A percentile compares a stretch with the other conserved stretches of the same genome.
These are phyloP conservation scores for Acanthamoeba sp. DNA, from an alignment of 208 protist species.

Conservation along the genomic window DNA sequence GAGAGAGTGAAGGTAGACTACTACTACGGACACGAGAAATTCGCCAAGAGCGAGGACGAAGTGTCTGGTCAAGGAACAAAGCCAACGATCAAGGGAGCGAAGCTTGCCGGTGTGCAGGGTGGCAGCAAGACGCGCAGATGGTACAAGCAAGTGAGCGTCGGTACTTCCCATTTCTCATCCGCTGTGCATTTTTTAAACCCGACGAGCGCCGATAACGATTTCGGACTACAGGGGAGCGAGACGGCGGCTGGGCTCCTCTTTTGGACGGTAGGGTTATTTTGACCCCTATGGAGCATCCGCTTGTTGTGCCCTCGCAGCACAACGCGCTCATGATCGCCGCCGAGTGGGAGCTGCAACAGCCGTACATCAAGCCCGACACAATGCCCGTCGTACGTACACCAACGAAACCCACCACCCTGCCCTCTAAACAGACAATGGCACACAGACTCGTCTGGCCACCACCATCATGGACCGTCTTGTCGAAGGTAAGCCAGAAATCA, in stretches of 20 bases:
- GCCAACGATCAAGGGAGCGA: constrained; percentile 50
- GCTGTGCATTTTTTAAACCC: neutral
- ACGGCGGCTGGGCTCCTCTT: constrained; percentile 34
- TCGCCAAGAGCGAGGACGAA: neutral
- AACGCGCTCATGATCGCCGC: constrained; percentile 60
- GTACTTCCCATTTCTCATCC: neutral
- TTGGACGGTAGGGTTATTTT: constrained; percentile 48
- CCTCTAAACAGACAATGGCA: no score
- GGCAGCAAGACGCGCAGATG: constrained; percentile 40
- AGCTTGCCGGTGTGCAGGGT: constrained; percentile 40
- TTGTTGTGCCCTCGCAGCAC: constrained; percentile 59
- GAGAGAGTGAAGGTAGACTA: constrained; percentile 60
- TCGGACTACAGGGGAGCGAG: constrained; percentile 18
- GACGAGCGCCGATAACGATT: neutral
- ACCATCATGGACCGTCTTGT: constrained; percentile 69
- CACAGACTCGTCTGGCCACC: constrained; percentile 56
- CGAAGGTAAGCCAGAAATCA: constrained; percentile 65
- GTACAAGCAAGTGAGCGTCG: constrained; percentile 65
- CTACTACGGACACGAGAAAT: constrained; percentile 69
- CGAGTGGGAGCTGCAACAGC: constrained; percentile 72
- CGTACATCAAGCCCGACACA: constrained; percentile 56
- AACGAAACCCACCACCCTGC: neutral
- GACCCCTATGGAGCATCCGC: constrained; percentile 28
- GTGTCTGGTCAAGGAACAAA: neutral
- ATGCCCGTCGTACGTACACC: constrained; percentile 45